Percentiles rank a stretch among this genome's conserved stretches.
Evolutionary conservation across 768 basidiomycete genomes (phyloP).

Genomic region (Tubosaeta brunneosetosa): DNA sequence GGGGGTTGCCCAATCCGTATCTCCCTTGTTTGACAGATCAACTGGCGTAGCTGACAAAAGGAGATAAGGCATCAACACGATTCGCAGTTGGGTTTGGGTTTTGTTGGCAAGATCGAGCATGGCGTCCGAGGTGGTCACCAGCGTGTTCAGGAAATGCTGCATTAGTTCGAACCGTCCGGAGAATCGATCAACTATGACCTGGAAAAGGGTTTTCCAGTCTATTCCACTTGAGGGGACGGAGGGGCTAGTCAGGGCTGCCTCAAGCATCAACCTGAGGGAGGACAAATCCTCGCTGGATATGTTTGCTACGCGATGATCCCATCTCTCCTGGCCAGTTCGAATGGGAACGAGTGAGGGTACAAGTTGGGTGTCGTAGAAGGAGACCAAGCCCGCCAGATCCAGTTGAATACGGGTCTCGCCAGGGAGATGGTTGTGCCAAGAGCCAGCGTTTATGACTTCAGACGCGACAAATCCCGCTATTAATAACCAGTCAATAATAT

Average conservation of each 20-base stretch:
- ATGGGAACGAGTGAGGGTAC: conserved; percentile 8
- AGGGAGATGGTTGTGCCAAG: conserved; percentile 18
- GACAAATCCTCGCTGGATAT: conserved; percentile 11
- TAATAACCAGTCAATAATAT: background rate
- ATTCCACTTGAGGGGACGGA: conserved; percentile 21
- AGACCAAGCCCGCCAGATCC: conserved; percentile 2
- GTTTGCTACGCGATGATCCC: conserved; percentile 12
- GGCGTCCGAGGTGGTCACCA: background rate
- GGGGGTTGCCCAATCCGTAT: background rate
- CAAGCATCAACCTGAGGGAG: background rate
- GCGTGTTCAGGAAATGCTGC: background rate
- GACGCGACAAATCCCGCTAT: background rate
- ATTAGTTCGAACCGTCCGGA: background rate
- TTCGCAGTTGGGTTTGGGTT: background rate
- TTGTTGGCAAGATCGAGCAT: background rate
- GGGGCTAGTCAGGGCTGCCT: conserved; percentile 1
- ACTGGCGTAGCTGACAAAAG: background rate
- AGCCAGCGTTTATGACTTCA: conserved; percentile 14
- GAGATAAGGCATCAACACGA: background rate
- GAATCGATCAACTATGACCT: background rate
- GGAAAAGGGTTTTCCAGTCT: conserved; percentile 28
- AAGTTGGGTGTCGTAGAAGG: conserved; percentile 8
- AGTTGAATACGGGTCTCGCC: conserved; percentile 21
- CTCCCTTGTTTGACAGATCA: background rate
- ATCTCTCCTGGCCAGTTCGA: conserved; percentile 9